Evolutionary conservation across 371 early-diverging fungal genomes (phyloP).

Genomic region (Dichotomocladium elegans): DNA sequence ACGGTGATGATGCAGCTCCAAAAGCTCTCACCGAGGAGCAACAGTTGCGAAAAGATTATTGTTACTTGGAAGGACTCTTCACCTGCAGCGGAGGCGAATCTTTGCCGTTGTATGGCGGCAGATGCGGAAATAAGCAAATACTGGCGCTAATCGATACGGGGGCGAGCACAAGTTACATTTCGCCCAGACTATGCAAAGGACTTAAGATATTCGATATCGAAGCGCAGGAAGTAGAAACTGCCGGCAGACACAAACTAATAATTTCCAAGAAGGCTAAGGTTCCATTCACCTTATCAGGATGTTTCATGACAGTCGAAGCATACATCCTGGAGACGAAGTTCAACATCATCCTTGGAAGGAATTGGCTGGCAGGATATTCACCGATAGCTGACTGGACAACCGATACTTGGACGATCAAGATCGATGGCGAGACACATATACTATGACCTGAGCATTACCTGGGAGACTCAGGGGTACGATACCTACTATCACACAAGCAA

Average conservation of each 20-base stretch:
- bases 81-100: too few relatives aligned
- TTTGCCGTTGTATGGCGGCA: too few relatives aligned
- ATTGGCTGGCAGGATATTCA: not conserved
- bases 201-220: too few relatives aligned
- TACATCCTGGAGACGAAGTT: constrained; percentile 6
- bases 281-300: not conserved
- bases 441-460: not conserved
- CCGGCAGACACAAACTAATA: not conserved
- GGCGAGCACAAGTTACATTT: too few relatives aligned
- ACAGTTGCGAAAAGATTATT: too few relatives aligned
- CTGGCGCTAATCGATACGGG: too few relatives aligned
- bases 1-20: too few relatives aligned
- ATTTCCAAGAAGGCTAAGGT: not conserved
- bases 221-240: constrained; percentile 1
- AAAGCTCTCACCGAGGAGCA: too few relatives aligned
- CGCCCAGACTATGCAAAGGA: too few relatives aligned
- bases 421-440: not conserved
- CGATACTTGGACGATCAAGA: not conserved
- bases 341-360: constrained; percentile 6
- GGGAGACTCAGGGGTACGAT: not conserved
- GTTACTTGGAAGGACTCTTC: too few relatives aligned
- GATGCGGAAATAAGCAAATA: too few relatives aligned
- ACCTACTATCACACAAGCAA: not conserved
- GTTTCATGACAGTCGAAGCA: not conserved
- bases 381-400: constrained; percentile 1